Base-by-base conservation (phyloP, 352 stramenopile genomes). In the Phytophthora colocasiae region DNA sequence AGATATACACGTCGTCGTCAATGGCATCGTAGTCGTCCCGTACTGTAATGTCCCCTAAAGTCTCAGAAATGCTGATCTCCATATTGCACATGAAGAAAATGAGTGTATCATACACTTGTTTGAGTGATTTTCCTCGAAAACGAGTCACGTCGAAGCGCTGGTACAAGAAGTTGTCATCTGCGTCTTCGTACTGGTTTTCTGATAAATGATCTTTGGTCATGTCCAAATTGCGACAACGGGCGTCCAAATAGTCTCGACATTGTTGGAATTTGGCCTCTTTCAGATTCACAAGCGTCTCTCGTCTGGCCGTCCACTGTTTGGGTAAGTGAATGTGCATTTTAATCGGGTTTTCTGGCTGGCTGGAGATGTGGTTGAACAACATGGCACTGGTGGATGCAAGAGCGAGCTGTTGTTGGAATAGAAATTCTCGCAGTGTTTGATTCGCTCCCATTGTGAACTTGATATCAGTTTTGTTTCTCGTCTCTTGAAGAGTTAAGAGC, bases 31-130 rank as follows among this genome's bases (percentile, higher is more conserved):
- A 67, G 51, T 85, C 74, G 22, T 85, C 74, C 4, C 69, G 68
- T 0, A 83, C 27, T 1, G 71, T 82, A 12, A 83, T 56, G 29
- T 85, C 53, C 9, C 76, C 77, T 3, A 85, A 31, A 9, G 64
- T 48, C 26, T 81, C 77, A 6, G 75, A 78, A 11, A 85, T 73
- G 17, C 52, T 74, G 47, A 85, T 85, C 54, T 89, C 75, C 63
- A 85, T 69, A 26, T 79, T 84, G 19, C 66, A 46, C 29, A 75
- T 58, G 59, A 74, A 83, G 10, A 59, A 72, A 5, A 69, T 10
- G 3, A 83, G 24, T 11, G 71, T 57, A 24, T 89, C 77, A 44
- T 67, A 83, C 3, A 85, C 77, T 44, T 85, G 58, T 17, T 73
- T 69, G 12, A 84, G 56, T 2, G 66, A 81, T 36, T 50, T 34